Percentiles rank a stretch among this genome's conserved stretches.
Evolutionary conservation across 495 filamentous ascomycete genomes (phyloP).

Genomic region (Aspergillus coremiiformis): DNA sequence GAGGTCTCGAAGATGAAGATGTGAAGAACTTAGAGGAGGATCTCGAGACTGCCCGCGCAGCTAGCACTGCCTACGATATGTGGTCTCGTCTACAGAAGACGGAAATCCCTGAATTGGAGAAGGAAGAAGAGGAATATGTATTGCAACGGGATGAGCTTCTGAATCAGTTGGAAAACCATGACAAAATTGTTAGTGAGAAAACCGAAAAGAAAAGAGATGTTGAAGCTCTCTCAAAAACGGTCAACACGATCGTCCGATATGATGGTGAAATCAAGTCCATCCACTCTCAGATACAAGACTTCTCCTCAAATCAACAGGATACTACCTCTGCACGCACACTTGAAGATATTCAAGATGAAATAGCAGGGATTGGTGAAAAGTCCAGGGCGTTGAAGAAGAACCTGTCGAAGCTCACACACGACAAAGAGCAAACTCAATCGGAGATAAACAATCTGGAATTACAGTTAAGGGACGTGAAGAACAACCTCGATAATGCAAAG

Average conservation of each 20-base stretch:
- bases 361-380: slow-evolving; percentile 60
- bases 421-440: slow-evolving; percentile 63
- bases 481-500: slow-evolving; percentile 58
- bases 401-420: slow-evolving; percentile 54
- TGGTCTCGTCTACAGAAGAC: slow-evolving; percentile 58
- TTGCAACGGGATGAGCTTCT: slow-evolving; percentile 52
- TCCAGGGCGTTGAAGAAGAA: slow-evolving; percentile 52
- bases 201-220: slow-evolving; percentile 62
- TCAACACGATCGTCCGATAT: slow-evolving; percentile 67
- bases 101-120: slow-evolving; percentile 63
- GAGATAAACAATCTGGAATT: slow-evolving; percentile 63
- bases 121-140: slow-evolving; percentile 50
- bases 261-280: slow-evolving; percentile 61
- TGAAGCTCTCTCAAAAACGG: slow-evolving; percentile 66
- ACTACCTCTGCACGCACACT: slow-evolving; percentile 55
- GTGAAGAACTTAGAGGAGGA: slow-evolving; percentile 45
- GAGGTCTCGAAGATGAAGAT: slow-evolving; percentile 47
- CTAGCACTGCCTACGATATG: slow-evolving; percentile 60
- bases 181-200: slow-evolving; percentile 57
- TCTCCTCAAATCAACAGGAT: slow-evolving; percentile 63
- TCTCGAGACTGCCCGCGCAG: slow-evolving; percentile 50
- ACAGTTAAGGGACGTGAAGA: slow-evolving; percentile 59
- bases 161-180: slow-evolving; percentile 63
- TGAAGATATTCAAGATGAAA: slow-evolving; percentile 77
- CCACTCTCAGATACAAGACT: slow-evolving; percentile 60